phyloP scores from a whole-genome alignment of 116 monocot genomes.

The Thalassia testudinum region DNA sequence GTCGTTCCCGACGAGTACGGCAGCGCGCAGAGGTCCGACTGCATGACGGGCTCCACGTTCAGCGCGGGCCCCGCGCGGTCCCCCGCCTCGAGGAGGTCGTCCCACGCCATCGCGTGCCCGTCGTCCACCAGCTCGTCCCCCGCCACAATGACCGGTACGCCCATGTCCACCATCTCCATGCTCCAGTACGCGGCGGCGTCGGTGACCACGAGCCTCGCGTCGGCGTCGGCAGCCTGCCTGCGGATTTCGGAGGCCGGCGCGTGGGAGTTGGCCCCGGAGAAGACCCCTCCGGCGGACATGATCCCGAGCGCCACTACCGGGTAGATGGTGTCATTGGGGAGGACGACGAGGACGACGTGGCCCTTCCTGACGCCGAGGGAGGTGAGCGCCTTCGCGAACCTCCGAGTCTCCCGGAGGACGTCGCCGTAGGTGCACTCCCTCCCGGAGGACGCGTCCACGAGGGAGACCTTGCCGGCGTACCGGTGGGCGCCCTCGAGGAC shows the following conservation, averaged over 20 bases:
- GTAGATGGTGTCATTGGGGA: conserved; percentile 74
- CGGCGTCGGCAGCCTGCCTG: conserved; percentile 67
- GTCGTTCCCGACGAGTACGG: conserved; percentile 94
- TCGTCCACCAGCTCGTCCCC: conserved; percentile 14
- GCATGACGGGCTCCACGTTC: conserved; percentile 3
- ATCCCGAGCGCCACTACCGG: conserved; percentile 70
- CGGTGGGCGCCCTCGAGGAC: conserved; percentile 43
- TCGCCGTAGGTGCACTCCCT: conserved; percentile 52
- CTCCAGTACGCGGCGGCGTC: conserved; percentile 32
- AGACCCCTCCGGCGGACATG: conserved; percentile 79
- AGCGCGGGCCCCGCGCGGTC: conserved; percentile 16
- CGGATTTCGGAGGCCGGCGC: conserved; percentile 31
- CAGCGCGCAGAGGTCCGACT: conserved; percentile 61
- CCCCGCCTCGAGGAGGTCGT: conserved; percentile 43
- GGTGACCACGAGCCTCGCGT: conserved; percentile 54
- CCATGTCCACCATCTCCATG: conserved; percentile 35
- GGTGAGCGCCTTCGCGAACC: conserved; percentile 58
- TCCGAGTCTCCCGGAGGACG: conserved; percentile 29
- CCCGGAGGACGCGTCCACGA: conserved; percentile 53
- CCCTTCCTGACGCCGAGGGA: conserved; percentile 63
- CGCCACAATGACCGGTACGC: conserved; percentile 29
- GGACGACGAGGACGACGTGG: conserved; percentile 62
- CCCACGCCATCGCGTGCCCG: conserved; percentile 43
- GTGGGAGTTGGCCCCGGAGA: conserved; percentile 76
- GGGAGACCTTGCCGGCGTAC: conserved; percentile 59